These are phyloP conservation scores for Leptographium lundbergii DNA, from an alignment of 2,329 filamentous ascomycete species.

Conservation along the genomic window DNA sequence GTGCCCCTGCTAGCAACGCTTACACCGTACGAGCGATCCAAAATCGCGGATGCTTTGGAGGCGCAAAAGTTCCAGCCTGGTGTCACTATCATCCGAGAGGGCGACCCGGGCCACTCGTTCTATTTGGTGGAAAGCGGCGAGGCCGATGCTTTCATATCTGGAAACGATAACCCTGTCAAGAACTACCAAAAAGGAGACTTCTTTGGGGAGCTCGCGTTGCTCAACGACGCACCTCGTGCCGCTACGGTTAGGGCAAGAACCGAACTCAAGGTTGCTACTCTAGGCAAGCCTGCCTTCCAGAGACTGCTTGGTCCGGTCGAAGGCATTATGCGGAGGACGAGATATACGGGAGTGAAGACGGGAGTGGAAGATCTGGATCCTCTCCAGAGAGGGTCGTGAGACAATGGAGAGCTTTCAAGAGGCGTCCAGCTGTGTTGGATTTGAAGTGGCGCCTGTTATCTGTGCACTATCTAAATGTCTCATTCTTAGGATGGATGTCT, in stretches of 20 bases:
- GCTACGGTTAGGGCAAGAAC: constrained; percentile 75
- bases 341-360: constrained; percentile 46
- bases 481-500: neutral
- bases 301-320: constrained; percentile 84
- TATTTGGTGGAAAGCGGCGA: constrained; percentile 82
- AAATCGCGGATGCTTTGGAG: constrained; percentile 93
- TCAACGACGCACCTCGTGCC: constrained; percentile 87
- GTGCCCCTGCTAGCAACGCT: constrained; percentile 74
- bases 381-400: constrained; percentile 27
- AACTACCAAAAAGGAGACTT: constrained; percentile 86
- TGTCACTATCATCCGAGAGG: constrained; percentile 78
- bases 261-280: constrained; percentile 82
- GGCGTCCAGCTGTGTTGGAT: neutral
- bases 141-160: constrained; percentile 77
- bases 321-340: constrained; percentile 78
- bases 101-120: constrained; percentile 83
- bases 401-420: neutral
- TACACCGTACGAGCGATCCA: constrained; percentile 86
- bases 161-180: constrained; percentile 56
- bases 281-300: constrained; percentile 93
- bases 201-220: constrained; percentile 86
- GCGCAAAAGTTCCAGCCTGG: constrained; percentile 74
- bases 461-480: neutral
- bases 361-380: constrained; percentile 58
- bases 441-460: neutral